A percentile compares a stretch with the other conserved stretches of the same genome.
These are phyloP conservation scores for Scutellaria minor DNA, from an alignment of 257 asterid species.

Conservation along the genomic window DNA sequence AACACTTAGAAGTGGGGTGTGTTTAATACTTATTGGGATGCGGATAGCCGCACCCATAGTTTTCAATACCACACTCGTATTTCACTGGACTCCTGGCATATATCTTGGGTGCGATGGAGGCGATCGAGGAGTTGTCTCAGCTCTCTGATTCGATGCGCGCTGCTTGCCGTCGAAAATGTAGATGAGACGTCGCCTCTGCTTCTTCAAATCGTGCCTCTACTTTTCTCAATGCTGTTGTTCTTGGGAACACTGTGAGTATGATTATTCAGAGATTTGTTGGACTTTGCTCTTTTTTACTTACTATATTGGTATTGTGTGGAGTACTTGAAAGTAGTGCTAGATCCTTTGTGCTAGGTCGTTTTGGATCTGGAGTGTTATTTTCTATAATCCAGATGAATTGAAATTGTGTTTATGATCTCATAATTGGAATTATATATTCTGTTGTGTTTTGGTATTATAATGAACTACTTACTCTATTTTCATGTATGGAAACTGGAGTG, in stretches of 20 bases:
- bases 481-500: slow-evolving; percentile 6
- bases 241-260: slow-evolving; percentile 81
- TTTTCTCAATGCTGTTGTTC: slow-evolving; percentile 90
- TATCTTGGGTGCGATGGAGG: slow-evolving; percentile 54
- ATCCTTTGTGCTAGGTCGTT: slow-evolving; percentile 28
- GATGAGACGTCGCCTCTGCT: slow-evolving; percentile 69
- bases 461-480: slow-evolving; percentile 4
- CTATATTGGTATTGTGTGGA: slow-evolving; percentile 4
- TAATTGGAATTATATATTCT: neutral
- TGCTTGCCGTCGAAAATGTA: slow-evolving; percentile 92
- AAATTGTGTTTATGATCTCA: slow-evolving; percentile 21
- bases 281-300: neutral
- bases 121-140: slow-evolving; percentile 86
- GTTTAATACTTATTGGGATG: too few relatives aligned
- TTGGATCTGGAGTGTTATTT: slow-evolving; percentile 38
- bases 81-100: slow-evolving; percentile 42
- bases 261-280: slow-evolving; percentile 33
- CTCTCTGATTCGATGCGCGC: slow-evolving; percentile 92
- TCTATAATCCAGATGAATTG: slow-evolving; percentile 1
- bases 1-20: too few relatives aligned
- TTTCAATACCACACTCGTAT: slow-evolving; percentile 25
- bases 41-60: too few relatives aligned
- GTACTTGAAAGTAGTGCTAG: slow-evolving; percentile 21
- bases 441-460: slow-evolving; percentile 20
- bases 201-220: slow-evolving; percentile 78